Base-by-base conservation (phyloP, 179 eudicot species). In the Vitellaria paradoxa region DNA sequence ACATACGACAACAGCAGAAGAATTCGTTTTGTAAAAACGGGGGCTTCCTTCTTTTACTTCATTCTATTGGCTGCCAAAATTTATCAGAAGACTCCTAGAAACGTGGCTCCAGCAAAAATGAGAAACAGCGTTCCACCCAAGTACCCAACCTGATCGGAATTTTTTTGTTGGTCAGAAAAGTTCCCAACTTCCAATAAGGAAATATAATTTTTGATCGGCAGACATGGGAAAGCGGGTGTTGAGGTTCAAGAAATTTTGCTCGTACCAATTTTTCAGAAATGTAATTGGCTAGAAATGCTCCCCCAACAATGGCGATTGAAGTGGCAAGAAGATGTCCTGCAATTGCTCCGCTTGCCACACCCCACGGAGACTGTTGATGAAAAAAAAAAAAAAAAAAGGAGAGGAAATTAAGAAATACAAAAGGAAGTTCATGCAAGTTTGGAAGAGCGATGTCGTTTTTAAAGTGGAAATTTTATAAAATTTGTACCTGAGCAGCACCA, bases 271-370 rank as follows among this genome's bases (percentile, higher is more conserved):
- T 95, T 81, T 93, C 98, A 49, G 99, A 95, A 59, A 95, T 95
- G 87, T 90, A 93, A 40, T 88, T 90, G 55, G 99, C 97, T 14
- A 95, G 96, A 84, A 95, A 84, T 57, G 92, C 91, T 77, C 99
- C 99, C 66, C 99, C 99, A 12, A 93, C 77, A 82, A 92, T 82
- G 21, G 99, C 97, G 6, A 93, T 70, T 4, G 82, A 84, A 63
- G 99, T 95, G 71, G 99, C 99, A 59, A 86, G 82, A 67, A 95
- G 83, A 78, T 95, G 99, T 20, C 99, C 99, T 30, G 80, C 81
- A 78, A 93, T 88, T 80, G 99, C 99, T 79, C 99, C 99, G 74
- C 97, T 90, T 62, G 98, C 98, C 24, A 95, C 99, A 40, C 99
- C 98, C 97, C 92, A 93, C 62, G 99, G 97, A 76, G 98, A 90